Conservation (phyloP, 2,329 filamentous ascomycete species). For the Aspergillus aculeatus region DNA sequence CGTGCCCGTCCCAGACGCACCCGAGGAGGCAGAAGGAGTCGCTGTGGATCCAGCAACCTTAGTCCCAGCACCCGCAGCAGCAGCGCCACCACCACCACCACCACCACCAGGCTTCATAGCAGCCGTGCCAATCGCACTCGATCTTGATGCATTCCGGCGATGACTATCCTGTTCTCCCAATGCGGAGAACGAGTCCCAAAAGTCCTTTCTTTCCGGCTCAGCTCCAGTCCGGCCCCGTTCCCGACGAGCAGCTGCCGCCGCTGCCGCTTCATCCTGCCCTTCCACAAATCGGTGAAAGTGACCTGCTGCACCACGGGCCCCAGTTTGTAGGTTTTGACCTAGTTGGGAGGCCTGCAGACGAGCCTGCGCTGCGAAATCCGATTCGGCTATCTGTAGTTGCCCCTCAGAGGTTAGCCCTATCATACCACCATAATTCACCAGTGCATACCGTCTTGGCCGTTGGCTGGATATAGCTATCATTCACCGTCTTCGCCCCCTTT, state of each 20-base stretch:
- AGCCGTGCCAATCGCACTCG: conserved; percentile 60
- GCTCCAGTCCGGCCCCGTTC: conserved; percentile 52
- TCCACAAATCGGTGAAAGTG: conserved; percentile 87
- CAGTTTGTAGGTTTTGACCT: conserved; percentile 62
- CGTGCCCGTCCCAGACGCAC: conserved; percentile 13
- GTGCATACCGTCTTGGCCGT: conserved; percentile 76
- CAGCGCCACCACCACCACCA: background rate
- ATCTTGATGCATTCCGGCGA: conserved; percentile 34
- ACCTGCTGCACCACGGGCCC: conserved; percentile 73
- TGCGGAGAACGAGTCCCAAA: conserved; percentile 88
- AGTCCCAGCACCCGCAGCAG: conserved; percentile 12
- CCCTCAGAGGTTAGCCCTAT: conserved; percentile 2
- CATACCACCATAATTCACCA: background rate
- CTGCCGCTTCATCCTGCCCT: conserved; percentile 54
- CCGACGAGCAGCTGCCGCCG: conserved; percentile 40
- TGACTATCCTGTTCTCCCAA: conserved; percentile 47
- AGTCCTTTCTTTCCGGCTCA: conserved; percentile 71
- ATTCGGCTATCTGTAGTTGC: conserved; percentile 66
- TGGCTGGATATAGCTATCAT: conserved; percentile 88
- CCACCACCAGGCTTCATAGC: conserved; percentile 56
- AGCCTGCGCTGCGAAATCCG: conserved; percentile 72
- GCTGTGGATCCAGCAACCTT: conserved; percentile 12
- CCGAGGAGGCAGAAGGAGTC: conserved; percentile 22
- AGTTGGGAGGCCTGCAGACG: conserved; percentile 55
- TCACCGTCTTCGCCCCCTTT: conserved; percentile 87